Evolutionary conservation across 2,329 filamentous ascomycete genomes (phyloP).

Genomic region (Fusarium sp.): DNA sequence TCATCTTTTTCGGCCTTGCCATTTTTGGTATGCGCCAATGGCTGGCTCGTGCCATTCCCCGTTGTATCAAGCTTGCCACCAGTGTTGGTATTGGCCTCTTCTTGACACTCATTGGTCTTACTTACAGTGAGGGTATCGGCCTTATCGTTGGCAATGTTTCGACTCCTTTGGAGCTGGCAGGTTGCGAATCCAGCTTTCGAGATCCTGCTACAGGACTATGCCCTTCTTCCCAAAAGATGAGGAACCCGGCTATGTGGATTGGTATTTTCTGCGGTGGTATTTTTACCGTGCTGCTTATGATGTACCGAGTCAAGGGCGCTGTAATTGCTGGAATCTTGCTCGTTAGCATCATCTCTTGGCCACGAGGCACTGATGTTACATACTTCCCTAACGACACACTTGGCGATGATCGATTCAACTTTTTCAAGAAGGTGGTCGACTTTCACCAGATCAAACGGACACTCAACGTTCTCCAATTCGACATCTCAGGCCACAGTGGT

Average conservation of each 20-base stretch:
- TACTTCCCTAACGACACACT: conserved; percentile 80
- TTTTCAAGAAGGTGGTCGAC: conserved; percentile 88
- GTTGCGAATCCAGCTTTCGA: conserved; percentile 64
- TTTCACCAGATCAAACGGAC: conserved; percentile 81
- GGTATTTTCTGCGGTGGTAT: conserved; percentile 89
- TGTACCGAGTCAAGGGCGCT: conserved; percentile 88
- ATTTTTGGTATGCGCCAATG: conserved; percentile 86
- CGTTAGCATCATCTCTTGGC: conserved; percentile 91
- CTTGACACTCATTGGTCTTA: conserved; percentile 78
- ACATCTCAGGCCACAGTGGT: conserved; percentile 73
- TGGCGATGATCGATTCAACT: conserved; percentile 79
- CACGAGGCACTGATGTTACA: conserved; percentile 77
- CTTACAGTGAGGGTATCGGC: conserved; percentile 85
- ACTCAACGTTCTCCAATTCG: conserved; percentile 79
- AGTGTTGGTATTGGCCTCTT: conserved; percentile 89
- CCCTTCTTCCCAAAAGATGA: conserved; percentile 76
- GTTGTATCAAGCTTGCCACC: conserved; percentile 87
- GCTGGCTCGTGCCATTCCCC: conserved; percentile 85
- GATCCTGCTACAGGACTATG: conserved; percentile 60
- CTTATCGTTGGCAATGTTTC: conserved; percentile 74
- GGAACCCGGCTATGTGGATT: conserved; percentile 85
- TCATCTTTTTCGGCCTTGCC: conserved; percentile 84
- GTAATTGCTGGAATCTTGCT: conserved; percentile 86
- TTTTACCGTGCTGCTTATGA: conserved; percentile 81
- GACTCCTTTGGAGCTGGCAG: conserved; percentile 80